Base-by-base conservation (phyloP, 805 yeast species). In the Kuraishia molischiana region DNA sequence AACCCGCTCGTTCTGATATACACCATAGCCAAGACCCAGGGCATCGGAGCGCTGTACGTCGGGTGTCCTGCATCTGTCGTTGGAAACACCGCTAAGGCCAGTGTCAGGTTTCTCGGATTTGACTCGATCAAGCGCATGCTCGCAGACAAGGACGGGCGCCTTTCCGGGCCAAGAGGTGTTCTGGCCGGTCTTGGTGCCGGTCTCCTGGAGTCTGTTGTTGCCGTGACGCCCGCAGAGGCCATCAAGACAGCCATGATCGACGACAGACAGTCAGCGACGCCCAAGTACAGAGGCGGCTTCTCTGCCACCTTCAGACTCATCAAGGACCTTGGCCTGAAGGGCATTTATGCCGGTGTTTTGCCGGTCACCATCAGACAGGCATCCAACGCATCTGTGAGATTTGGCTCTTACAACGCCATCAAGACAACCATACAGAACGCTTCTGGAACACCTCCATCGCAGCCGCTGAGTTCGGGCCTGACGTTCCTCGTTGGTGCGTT, bases 111-210 rank as follows among this genome's bases (percentile, higher is more conserved):
- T 59, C 66, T 90, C 13, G 97, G 97, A 2, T 90, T 85, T 52
- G 98, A 92, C 56, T 69, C 82, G 14, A 83, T 92, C 58, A 89
- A 87, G 56, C 69, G 76, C 38, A 47, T 82, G 24, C 65, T 90
- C 40, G 75, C 79, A 21, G 97, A 92, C 57, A 77, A 77, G 48
- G 73, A 84, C 44, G 97, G 97, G 5, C 83, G 85, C 58, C 62
- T 92, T 35, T 77, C 92, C 26, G 95, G 95, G 3, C 79, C 92
- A 5, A 62, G 95, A 51, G 97, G 97, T 47, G 94, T 89, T 4
- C 42, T 90, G 24, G 98, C 98, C 1, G 98, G 98, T n/a, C 66
- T 92, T 32, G 97, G 97, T 35, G 98, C 98, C 2, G 98, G 98
- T 28, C 72, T 89, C 33, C 60, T 90, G 43, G 98, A 90, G 56